Evolutionary conservation across 2,329 filamentous ascomycete species (phyloP).

Genomic region (Dactylellina parvicollis): DNA sequence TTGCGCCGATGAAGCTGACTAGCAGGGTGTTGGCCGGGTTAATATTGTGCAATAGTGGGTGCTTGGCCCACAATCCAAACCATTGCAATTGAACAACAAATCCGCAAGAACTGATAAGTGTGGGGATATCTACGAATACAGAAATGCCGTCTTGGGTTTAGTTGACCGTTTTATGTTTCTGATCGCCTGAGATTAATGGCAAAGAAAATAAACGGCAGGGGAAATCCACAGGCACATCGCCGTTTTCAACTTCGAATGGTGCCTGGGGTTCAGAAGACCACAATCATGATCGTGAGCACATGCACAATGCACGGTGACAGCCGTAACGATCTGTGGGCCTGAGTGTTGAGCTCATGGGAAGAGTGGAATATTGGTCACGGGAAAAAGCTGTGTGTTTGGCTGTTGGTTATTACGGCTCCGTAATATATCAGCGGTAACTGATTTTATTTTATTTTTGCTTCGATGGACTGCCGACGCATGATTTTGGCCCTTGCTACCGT

Average conservation of each 20-base stretch:
- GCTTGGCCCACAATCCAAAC: constrained; percentile 5
- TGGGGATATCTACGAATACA: constrained; percentile 5
- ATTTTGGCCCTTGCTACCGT: not conserved
- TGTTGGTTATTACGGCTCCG: not conserved
- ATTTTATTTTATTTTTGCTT: constrained; percentile 16
- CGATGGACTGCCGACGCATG: not conserved
- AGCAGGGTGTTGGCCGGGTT: not conserved
- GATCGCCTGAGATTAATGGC: constrained; percentile 26
- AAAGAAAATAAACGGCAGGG: constrained; percentile 25
- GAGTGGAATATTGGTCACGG: not conserved
- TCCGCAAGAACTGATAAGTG: not conserved
- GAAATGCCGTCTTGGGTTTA: constrained; percentile 26
- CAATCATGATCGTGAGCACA: constrained; percentile 19
- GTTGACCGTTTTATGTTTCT: constrained; percentile 43
- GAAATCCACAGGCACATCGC: constrained; percentile 21
- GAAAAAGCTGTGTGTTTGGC: not conserved
- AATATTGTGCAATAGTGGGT: constrained; percentile 12
- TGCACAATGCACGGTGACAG: constrained; percentile 38
- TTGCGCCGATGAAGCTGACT: constrained; percentile 1
- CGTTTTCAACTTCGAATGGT: constrained; percentile 12
- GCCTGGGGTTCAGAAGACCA: constrained; percentile 7
- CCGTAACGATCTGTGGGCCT: constrained; percentile 21
- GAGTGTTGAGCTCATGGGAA: not conserved
- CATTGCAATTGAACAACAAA: constrained; percentile 3
- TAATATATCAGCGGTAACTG: constrained; percentile 1